Percentiles rank a stretch among this genome's conserved stretches.
Conservation (phyloP, 345 rosid genomes). For the Hirschfeldia incana region DNA sequence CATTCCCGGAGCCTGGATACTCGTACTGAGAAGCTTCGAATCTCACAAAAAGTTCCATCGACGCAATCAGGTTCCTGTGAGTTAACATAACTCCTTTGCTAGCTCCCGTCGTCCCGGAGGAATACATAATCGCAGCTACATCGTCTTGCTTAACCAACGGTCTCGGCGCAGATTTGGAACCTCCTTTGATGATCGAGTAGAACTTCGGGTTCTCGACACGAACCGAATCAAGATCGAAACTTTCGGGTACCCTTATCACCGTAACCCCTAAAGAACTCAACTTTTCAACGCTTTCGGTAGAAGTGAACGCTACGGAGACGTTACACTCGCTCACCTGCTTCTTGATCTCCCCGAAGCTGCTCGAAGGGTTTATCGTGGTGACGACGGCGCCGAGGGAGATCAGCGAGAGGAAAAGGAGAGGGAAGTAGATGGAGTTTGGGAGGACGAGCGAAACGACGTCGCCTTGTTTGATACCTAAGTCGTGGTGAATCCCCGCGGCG, state of each 20-base stretch:
- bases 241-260: conserved; percentile 56
- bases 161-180: conserved; percentile 23
- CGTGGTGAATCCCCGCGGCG: conserved; percentile 56
- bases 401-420: conserved; percentile 59
- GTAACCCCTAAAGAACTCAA: conserved; percentile 43
- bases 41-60: conserved; percentile 68
- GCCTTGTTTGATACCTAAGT: conserved; percentile 55
- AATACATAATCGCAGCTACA: conserved; percentile 74
- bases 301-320: conserved; percentile 53
- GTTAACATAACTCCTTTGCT: conserved; percentile 80
- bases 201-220: conserved; percentile 39
- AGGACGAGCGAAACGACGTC: conserved; percentile 66
- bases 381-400: conserved; percentile 63
- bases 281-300: conserved; percentile 37
- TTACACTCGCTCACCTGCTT: conserved; percentile 48
- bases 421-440: conserved; percentile 72
- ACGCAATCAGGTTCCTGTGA: conserved; percentile 68
- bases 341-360: conserved; percentile 52
- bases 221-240: conserved; percentile 27
- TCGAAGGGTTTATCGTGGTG: conserved; percentile 64
- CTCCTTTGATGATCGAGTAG: conserved; percentile 39
- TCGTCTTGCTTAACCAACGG: conserved; percentile 67
- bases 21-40: conserved; percentile 79
- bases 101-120: conserved; percentile 83
- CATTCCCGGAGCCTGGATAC: conserved; percentile 46